Base-by-base conservation (phyloP, 2,329 filamentous ascomycete species). In the Colletotrichum sp. region DNA sequence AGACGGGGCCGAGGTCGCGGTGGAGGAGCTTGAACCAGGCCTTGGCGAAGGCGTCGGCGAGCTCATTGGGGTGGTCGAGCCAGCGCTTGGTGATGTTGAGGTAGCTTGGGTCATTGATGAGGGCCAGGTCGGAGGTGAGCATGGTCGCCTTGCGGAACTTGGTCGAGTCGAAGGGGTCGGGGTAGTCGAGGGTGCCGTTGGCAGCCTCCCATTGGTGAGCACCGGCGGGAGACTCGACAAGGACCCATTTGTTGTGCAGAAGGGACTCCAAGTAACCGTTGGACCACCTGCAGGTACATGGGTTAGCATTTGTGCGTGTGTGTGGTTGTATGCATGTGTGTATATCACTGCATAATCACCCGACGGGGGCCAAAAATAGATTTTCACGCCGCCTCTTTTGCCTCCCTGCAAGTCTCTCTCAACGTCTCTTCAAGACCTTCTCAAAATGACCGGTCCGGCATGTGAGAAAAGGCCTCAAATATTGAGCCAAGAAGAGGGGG, bases 1-100 rank as follows among this genome's bases (percentile, higher is more conserved):
- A 83, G 70, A 91, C 88, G 59, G 94, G 94, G 18, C 94, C 94
- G 86, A 96, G 90, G 83, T 96, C 94, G 86, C 94, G 94, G 87
- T 96, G 94, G 39, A 94, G 88, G 57, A 96, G 90, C 91, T 96
- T 96, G 91, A 95, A 96, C 94, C 94, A 96, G 16, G 94, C 94
- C 66, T 91, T 91, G 26, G 90, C 88, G 81, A 96, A 96, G 10
- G 90, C 92, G 76, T 95, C 92, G 70, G 89, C 89, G 52, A 96
- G 89, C 87, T 95, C 85, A 62, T 94, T 89, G 3, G 93, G 93
- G 85, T 96, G 86, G 79, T 92, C 90, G 63, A 93, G 87, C 90
- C 92, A 96, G 80, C 89, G 90, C 69, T 92, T 91, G 21, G 93
- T 90, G 82, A 96, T 94, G 90, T 95, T 95, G 87, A 94, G 92